Base-by-base conservation (phyloP, 352 stramenopile species). In the Pythium phragmitis region DNA sequence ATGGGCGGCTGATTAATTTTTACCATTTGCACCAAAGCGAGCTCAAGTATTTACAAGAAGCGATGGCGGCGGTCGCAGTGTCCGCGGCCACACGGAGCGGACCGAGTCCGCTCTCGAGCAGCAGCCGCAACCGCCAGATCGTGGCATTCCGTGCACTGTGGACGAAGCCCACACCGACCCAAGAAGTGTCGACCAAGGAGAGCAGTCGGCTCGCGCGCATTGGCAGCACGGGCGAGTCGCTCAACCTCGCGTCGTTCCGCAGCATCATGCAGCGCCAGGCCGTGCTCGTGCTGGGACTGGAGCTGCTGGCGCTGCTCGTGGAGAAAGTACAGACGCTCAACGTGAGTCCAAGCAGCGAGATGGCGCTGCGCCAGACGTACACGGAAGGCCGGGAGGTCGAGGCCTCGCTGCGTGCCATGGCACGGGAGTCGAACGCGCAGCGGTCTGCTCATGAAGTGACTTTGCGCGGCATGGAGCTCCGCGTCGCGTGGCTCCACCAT, bases 1-100 rank as follows among this genome's bases (percentile, higher is more conserved):
- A 83, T 54, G 70, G 67, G 16, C 78, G 74, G 0, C 57, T 85
- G 30, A 75, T 68, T 3, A 85, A 87, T 39, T 58, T 73, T 47
- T 70, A 67, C 21, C 69, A 69, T 13, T 72, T 83, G 28, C 69
- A 82, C 19, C 51, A 69, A 8, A 68, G 72, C 4, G 78, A 87
- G 61, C 78, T 76, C 53, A 82, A 80, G 39, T 85, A 52, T 50
- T 36, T 65, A 7, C 57, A 57, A 14, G 14, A 43, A 14, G 57
- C 34, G 11, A 65, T 57, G 47, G 16, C 23, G n/a, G 19, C 13
- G 2, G 26, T 65, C 23, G 43, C 16, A 3, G 47, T 4, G 1
- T 65, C 57, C 34, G 28, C 17, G 8, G 36, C 23, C 37, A 17
- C 16, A 3, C 52, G 37, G 6, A 7, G 16, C 2, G 13, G 7